Base-by-base conservation (phyloP, 495 filamentous ascomycete species). In the Hypomontagnella monticulosa region DNA sequence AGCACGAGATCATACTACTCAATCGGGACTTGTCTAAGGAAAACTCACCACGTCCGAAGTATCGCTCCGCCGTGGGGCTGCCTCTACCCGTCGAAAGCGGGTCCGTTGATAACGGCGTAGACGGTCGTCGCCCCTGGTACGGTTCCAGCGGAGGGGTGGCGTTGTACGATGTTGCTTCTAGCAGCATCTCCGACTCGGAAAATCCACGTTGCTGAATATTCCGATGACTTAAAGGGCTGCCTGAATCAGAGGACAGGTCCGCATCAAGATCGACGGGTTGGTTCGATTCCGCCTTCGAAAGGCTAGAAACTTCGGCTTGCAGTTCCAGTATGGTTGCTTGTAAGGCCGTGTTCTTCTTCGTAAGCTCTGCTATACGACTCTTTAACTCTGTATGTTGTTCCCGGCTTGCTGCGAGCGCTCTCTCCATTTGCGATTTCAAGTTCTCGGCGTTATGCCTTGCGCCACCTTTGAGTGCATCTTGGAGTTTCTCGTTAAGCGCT, bases 31-130 rank as follows among this genome's bases (percentile, higher is more conserved):
- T 12, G 42, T 34, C 19, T 11, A 20, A 15, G 0, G 11, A 52
- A 34, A 10, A 50, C 84, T 67, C 56, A 83, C 74, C 76, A 77
- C 76, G 73, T 63, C 76, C 72, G 75, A 71, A 80, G 63, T 73
- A 80, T 67, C 79, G 68, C 70, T 84, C 76, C 51, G 71, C 53
- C 53, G 78, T 73, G 62, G 79, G 75, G 68, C 76, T 85, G 58
- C 56, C 73, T 64, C 69, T 75, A 30, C 52, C 63, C 5, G 66
- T 42, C n/a, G 63, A 65, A 33, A 50, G 46, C 18, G 57, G 38
- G 30, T 69, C 67, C 37, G 50, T 55, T 16, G 67, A 75, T 11
- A 76, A 58, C 30, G 74, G 75, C 30, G 73, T 79, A 18, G 66
- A 66, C 37, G 75, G 69, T 16, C 63, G 70, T 54, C 65, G 58